phyloP scores from a whole-genome alignment of 257 asterid genomes.

The Fraxinus americana region DNA sequence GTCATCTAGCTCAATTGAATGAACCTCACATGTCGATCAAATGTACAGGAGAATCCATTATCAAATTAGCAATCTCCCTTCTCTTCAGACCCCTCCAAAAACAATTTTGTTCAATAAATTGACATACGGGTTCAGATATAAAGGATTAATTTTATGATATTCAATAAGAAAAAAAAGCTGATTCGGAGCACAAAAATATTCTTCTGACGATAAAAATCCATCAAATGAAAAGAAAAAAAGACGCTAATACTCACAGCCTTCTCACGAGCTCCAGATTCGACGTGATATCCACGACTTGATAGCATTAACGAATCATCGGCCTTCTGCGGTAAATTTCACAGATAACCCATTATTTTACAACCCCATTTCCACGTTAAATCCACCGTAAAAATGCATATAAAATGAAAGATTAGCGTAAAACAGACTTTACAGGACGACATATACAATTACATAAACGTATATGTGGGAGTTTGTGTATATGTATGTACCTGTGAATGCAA shows the following conservation, averaged over 20 bases:
- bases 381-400: neutral
- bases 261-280: slow-evolving; percentile 88
- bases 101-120: neutral
- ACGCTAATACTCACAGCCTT: slow-evolving; percentile 65
- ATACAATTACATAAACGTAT: neutral
- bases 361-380: slow-evolving; percentile 10
- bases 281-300: slow-evolving; percentile 68
- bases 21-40: neutral
- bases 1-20: neutral
- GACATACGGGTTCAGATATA: neutral
- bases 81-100: neutral
- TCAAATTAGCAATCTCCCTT: neutral
- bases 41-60: neutral
- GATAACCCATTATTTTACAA: slow-evolving; percentile 23
- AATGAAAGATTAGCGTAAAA: neutral
- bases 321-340: slow-evolving; percentile 34
- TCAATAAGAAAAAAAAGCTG: neutral
- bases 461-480: neutral
- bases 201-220: neutral
- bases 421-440: neutral
- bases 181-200: neutral
- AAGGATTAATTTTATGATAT: neutral
- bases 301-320: slow-evolving; percentile 41
- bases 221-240: neutral
- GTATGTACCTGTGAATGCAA: slow-evolving; percentile 48